Conservation (phyloP, 192 early-diverging fungal species). For the Backusella westeae region DNA sequence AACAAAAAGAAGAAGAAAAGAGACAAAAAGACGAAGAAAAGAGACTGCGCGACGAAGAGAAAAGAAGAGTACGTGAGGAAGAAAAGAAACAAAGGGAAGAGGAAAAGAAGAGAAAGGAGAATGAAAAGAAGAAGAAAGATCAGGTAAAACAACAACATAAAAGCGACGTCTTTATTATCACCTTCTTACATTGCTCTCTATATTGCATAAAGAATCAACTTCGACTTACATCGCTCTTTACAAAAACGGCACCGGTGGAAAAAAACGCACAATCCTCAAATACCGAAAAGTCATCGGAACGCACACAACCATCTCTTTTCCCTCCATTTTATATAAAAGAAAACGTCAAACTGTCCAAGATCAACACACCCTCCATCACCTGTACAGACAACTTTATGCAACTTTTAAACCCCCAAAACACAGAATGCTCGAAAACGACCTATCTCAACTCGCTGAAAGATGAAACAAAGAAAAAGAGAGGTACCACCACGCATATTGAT, state of each 20-base stretch:
- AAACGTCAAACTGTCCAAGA: slow-evolving; percentile 38
- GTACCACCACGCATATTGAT: slow-evolving; percentile 26
- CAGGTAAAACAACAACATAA: neutral
- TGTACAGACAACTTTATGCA: neutral
- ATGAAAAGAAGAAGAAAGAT: slow-evolving; percentile 27
- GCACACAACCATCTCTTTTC: slow-evolving; percentile 39
- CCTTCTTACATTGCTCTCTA: neutral
- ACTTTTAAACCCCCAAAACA: neutral
- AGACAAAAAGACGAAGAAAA: slow-evolving; percentile 16
- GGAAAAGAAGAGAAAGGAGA: slow-evolving; percentile 43
- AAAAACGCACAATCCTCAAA: slow-evolving; percentile 24
- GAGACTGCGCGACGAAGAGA: slow-evolving; percentile 31
- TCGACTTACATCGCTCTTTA: slow-evolving; percentile 32
- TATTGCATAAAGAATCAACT: neutral
- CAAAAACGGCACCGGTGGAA: slow-evolving; percentile 35
- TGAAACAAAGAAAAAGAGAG: slow-evolving; percentile 2
- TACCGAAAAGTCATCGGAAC: slow-evolving; percentile 26
- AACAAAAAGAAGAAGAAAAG: slow-evolving; percentile 1
- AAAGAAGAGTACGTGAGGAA: slow-evolving; percentile 35
- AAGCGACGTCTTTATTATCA: neutral
- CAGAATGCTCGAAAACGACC: neutral
- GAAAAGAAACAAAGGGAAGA: slow-evolving; percentile 37
- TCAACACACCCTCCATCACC: slow-evolving; percentile 19
- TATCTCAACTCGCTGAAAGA: neutral
- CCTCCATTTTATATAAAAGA: slow-evolving; percentile 62